phyloP scores from a whole-genome alignment of 805 yeast genomes.

The Yarrowia sp. region DNA sequence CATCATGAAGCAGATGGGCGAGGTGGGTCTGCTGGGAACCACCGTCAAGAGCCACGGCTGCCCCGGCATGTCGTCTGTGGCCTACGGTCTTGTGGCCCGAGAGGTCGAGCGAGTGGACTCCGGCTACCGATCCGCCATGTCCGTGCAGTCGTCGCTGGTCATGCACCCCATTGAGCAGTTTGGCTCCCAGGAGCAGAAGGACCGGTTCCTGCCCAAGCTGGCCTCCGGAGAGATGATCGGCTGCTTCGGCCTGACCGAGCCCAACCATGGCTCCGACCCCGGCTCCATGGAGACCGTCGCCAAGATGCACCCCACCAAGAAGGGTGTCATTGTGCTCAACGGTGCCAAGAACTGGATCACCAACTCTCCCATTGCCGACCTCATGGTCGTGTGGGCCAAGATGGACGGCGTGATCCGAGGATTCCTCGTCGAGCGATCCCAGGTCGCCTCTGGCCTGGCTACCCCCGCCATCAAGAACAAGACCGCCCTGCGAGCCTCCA shows the following conservation, averaged over 20 bases:
- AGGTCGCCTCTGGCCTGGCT: conserved; percentile 48
- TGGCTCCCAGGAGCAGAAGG: conserved; percentile 54
- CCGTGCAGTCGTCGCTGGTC: conserved; percentile 56
- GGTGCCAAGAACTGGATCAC: conserved; percentile 58
- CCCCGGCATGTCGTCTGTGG: conserved; percentile 53
- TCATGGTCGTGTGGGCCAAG: conserved; percentile 55
- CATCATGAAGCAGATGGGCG: conserved; percentile 54
- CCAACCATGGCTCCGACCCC: conserved; percentile 69
- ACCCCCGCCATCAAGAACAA: conserved; percentile 55
- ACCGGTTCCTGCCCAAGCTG: conserved; percentile 52
- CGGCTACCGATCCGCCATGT: conserved; percentile 55
- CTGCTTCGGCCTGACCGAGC: conserved; percentile 70
- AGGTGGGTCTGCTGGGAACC: conserved; percentile 53
- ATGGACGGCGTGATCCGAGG: conserved; percentile 55
- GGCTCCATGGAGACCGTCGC: conserved; percentile 65
- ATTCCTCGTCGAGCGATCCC: conserved; percentile 52
- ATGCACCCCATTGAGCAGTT: conserved; percentile 54
- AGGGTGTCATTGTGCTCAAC: conserved; percentile 52
- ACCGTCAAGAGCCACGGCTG: conserved; percentile 56
- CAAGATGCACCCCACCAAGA: conserved; percentile 53
- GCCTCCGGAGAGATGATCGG: conserved; percentile 58
- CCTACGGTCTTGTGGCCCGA: conserved; percentile 55
- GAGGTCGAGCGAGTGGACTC: conserved; percentile 57
- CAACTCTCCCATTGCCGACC: conserved; percentile 57
- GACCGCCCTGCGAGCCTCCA: conserved; percentile 53